Base-by-base conservation (phyloP, 2,329 filamentous ascomycete species). In the Diaporthe humulicola region DNA sequence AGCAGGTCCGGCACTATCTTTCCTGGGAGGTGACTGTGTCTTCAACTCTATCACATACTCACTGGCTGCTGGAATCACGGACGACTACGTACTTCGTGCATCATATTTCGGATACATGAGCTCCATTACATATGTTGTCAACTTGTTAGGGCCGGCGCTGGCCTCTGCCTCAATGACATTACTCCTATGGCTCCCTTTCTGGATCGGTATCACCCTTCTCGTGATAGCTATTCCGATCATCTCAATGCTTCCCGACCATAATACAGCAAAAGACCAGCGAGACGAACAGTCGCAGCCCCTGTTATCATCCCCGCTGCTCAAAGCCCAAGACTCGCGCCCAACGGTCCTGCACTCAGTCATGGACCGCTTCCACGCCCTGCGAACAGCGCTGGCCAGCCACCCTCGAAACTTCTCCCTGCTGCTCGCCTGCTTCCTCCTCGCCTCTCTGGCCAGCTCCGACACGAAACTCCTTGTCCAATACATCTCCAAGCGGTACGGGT, bases 81-180 rank as follows among this genome's bases (percentile, higher is more conserved):
- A 87, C 7, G 86, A 88, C 67, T 81, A 83, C 58, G 83, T 86
- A 15, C 78, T 82, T 8, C 80, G 84, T 10, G 86, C 87, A 12
- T 86, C 86, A 2, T 88, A 87, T 77, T 88, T 88, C 77, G 87
- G 86, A 42, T 88, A 87, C 79, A 86, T 87, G 81, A 87, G 86
- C 77, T 87, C 87, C 4, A 79, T 88, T 8, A 83, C 86, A 3
- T 88, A 87, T 66, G 83, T 88, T 0, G 85, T 88, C 19, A 84
- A 84, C 1, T 81, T 87, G 22, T 80, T 87, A 3, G 87, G 87
- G 0, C 87, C 87, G 0, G 86, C 86, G 0, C 78, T 88, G 17
- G 86, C 87, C 8, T 85, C 86, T 1, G 83, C 83, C 2, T 85
- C 85, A 12, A 88, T 89, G 87, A 83, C 81, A 4, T 1, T 84